Evolutionary conservation across 345 rosid species (phyloP), one percentile per base, ranked within the genome.

Genomic region (Moricandia moricandioides): DNA sequence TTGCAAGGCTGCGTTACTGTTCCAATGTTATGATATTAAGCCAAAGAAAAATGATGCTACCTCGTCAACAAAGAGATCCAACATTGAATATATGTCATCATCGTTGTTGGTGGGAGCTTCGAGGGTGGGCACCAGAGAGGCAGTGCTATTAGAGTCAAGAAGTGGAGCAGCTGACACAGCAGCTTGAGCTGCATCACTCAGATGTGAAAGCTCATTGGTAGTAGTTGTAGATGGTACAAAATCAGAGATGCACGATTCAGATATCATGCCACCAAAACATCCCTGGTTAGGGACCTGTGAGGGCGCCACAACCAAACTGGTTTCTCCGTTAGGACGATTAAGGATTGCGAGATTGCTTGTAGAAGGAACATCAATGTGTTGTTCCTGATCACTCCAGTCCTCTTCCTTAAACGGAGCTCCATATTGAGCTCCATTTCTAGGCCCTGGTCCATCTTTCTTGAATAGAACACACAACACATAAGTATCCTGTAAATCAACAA

Each of bases 391-490:
- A 14, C 68, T 84, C 98, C 97, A 94, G 3, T 81, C 97, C 79
- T 94, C 98, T 74, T 94, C 98, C 65, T 66, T 87, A 76, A 94
- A 94, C 5, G 96, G 96, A 14, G 99, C 99, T 21, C 99, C 97
- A 75, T 94, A 94, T 71, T 94, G 97, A 81, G 90, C 96, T 47
- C 98, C 98, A 58, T 94, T 90, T 78, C 93, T 90, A 12, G 99
- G 99, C 65, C 99, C 97, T 43, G 96, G 89, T 39, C 99, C 99
- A 80, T 97, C 91, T 78, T 95, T 94, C 72, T 91, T 95, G 80
- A 31, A 95, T 27, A 86, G 83, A 78, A 91, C 93, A 77, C 90
- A 95, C 62, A 94, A 90, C 56, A 89, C 97, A 82, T 83, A 94
- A 72, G 90, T 87, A 63, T 94, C 99, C 97, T 91, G 83, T 67